Evolutionary conservation across 768 basidiomycete genomes (phyloP).

Genomic region (Tremella yokohamensis): DNA sequence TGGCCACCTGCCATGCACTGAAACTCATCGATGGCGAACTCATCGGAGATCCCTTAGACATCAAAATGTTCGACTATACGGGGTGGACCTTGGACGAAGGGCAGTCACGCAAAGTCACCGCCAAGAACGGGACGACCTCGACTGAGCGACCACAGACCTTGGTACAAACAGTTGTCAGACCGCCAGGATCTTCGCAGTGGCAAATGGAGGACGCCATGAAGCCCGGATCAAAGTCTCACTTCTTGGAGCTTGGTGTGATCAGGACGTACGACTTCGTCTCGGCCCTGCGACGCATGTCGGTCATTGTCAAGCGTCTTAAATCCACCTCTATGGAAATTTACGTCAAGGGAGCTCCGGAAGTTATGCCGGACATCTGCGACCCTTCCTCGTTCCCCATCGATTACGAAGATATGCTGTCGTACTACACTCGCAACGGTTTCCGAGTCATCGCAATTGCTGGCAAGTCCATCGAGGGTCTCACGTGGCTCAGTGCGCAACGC

Average conservation of each 20-base stretch:
- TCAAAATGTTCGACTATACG: constrained; percentile 98
- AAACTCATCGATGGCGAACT: constrained; percentile 80
- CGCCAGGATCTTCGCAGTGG: constrained; percentile 88
- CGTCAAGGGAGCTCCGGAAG: constrained; percentile 98
- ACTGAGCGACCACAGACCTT: constrained; percentile 66
- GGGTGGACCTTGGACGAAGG: constrained; percentile 96
- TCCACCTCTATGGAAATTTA: constrained; percentile 96
- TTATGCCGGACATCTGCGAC: constrained; percentile 93
- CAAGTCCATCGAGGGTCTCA: constrained; percentile 85
- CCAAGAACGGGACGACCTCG: constrained; percentile 43
- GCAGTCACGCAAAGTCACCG: constrained; percentile 60
- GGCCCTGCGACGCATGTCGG: constrained; percentile 88
- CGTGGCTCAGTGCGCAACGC: constrained; percentile 95
- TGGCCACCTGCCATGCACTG: constrained; percentile 93
- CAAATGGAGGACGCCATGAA: constrained; percentile 88
- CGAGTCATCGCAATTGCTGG: constrained; percentile 98
- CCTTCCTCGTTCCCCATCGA: constrained; percentile 88
- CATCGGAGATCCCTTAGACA: constrained; percentile 94
- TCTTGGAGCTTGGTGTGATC: constrained; percentile 93
- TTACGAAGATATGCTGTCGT: constrained; percentile 91
- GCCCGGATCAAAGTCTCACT: constrained; percentile 80
- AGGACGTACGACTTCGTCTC: constrained; percentile 96
- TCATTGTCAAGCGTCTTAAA: constrained; percentile 90
- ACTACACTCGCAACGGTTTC: constrained; percentile 94
- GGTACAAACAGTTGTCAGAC: constrained; percentile 93